Base-by-base conservation (phyloP, 2,329 filamentous ascomycete genomes). In the Microdochium nivale region DNA sequence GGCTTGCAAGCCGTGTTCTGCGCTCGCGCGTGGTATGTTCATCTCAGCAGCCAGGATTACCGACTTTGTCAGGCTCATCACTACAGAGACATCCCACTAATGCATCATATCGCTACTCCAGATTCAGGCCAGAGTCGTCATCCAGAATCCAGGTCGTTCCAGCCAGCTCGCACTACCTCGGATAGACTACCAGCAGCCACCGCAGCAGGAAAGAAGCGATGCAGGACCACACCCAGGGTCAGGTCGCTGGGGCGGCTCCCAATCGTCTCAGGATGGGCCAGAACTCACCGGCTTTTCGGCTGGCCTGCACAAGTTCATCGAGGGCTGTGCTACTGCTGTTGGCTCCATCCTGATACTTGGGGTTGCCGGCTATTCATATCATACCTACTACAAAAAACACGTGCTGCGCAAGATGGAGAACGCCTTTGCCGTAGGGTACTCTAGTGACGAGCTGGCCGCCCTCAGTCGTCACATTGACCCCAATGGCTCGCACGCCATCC, bases 321-420 rank as follows among this genome's bases (percentile, higher is more conserved):
- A 65, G 48, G 62, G 60, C 43, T 56, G 58, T 23, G 61, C 62
- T 3, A 63, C 62, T 2, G 62, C 62, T 1, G 57, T 65, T 9
- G 62, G 62, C 9, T 64, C 62, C 1, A 55, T 65, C 44, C 40
- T 58, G 3, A 53, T 65, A 33, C 59, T 63, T 9, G 62, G 57
- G 1, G 47, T 65, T 3, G 65, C 65, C 7, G 67, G 66, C 7
- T 67, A 66, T 52, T 66, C 63, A 11, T 70, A 66, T 50, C 60
- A 66, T 37, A 32, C 53, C 24, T 66, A 64, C 67, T 87, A 88
- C 73, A 88, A 88, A 65, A 70, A 78, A 59, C 71, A 85, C 54
- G 80, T 88, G n/a, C 68, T 88, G 33, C 70, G 80, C 55, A 88
- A 88, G 67, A 87, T 88, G 72, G 82, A 87, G 61, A 83, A 84